These are phyloP conservation scores for Passalora sequoiae DNA, from an alignment of 2,329 filamentous ascomycete genomes.

Conservation along the genomic window DNA sequence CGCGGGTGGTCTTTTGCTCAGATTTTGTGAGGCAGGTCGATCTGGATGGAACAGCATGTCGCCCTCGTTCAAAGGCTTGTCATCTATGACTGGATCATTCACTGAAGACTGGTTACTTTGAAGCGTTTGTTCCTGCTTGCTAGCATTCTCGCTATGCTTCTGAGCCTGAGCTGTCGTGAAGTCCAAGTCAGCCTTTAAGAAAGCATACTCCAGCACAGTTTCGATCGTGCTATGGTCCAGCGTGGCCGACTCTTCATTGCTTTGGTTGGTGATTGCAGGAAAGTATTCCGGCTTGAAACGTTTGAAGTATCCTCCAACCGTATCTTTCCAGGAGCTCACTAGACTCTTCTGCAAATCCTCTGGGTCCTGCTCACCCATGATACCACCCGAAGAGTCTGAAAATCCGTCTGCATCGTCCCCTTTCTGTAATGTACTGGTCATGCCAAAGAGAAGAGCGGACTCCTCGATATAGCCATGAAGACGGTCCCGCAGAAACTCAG, in stretches of 20 bases:
- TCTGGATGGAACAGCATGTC: conserved; percentile 69
- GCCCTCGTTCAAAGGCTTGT: conserved; percentile 75
- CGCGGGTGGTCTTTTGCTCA: conserved; percentile 25
- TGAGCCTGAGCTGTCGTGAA: conserved; percentile 85
- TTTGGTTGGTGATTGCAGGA: conserved; percentile 28
- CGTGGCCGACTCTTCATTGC: conserved; percentile 2
- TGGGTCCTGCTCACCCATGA: conserved; percentile 54
- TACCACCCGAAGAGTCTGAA: conserved; percentile 40
- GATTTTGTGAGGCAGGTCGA: conserved; percentile 38
- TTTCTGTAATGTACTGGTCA: conserved; percentile 66
- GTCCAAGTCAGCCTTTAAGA: conserved; percentile 87
- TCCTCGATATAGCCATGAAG: conserved; percentile 87
- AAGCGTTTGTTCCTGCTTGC: conserved; percentile 11
- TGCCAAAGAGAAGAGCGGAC: conserved; percentile 67
- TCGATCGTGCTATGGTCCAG: conserved; percentile 58
- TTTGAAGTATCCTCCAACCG: conserved; percentile 90
- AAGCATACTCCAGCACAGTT: conserved; percentile 82
- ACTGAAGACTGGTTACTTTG: conserved; percentile 36
- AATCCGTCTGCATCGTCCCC: conserved; percentile 29
- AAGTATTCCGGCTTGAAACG: conserved; percentile 80
- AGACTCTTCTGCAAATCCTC: conserved; percentile 65
- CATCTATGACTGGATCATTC: conserved; percentile 62
- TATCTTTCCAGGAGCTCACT: conserved; percentile 70
- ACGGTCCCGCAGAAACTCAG: conserved; percentile 75
- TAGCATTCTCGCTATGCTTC: conserved; percentile 49